A percentile compares a stretch with the other conserved stretches of the same genome.
These are phyloP conservation scores for Kodamaea fungicola DNA, from an alignment of 1,139 yeast species.

Conservation along the genomic window DNA sequence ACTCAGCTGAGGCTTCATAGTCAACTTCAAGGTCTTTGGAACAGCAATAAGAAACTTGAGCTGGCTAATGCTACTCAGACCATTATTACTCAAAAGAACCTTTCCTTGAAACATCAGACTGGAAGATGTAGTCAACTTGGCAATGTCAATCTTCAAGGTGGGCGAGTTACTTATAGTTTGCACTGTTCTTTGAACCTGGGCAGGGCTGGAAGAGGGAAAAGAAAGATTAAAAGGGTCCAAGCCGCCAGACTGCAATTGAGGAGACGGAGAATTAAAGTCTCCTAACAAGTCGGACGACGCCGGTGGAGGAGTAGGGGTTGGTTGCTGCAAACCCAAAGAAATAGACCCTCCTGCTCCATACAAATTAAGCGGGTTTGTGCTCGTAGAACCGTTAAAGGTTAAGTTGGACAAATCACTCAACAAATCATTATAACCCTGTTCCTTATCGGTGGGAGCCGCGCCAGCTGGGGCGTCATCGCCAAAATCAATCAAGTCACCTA, in stretches of 20 bases:
- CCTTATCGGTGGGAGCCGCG: slow-evolving; percentile 35
- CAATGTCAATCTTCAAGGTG: slow-evolving; percentile 52
- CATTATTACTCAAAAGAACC: slow-evolving; percentile 42
- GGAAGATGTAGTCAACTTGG: slow-evolving; percentile 34
- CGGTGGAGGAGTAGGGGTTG: slow-evolving; percentile 12
- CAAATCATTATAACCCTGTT: slow-evolving; percentile 59
- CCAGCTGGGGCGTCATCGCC: slow-evolving; percentile 47
- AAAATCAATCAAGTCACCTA: slow-evolving; percentile 70
- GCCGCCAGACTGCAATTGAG: slow-evolving; percentile 41
- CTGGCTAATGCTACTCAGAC: slow-evolving; percentile 28
- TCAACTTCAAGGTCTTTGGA: slow-evolving; percentile 66
- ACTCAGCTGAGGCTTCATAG: slow-evolving; percentile 67
- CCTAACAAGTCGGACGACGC: slow-evolving; percentile 30
- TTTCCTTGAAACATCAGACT: slow-evolving; percentile 41
- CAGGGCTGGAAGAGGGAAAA: slow-evolving; percentile 41
- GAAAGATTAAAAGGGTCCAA: slow-evolving; percentile 53
- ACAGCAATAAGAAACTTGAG: slow-evolving; percentile 78
- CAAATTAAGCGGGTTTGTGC: slow-evolving; percentile 31
- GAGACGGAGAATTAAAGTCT: slow-evolving; percentile 45
- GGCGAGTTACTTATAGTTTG: slow-evolving; percentile 44
- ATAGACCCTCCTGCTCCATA: slow-evolving; percentile 48
- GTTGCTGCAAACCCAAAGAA: slow-evolving; percentile 26
- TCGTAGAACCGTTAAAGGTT: slow-evolving; percentile 38
- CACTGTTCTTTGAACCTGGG: slow-evolving; percentile 19
- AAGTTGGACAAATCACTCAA: slow-evolving; percentile 68